A percentile compares a stretch with the other conserved stretches of the same genome.
Evolutionary conservation across 148 eudicot genomes (phyloP).

Genomic region (Rhododendron kiyosumense): DNA sequence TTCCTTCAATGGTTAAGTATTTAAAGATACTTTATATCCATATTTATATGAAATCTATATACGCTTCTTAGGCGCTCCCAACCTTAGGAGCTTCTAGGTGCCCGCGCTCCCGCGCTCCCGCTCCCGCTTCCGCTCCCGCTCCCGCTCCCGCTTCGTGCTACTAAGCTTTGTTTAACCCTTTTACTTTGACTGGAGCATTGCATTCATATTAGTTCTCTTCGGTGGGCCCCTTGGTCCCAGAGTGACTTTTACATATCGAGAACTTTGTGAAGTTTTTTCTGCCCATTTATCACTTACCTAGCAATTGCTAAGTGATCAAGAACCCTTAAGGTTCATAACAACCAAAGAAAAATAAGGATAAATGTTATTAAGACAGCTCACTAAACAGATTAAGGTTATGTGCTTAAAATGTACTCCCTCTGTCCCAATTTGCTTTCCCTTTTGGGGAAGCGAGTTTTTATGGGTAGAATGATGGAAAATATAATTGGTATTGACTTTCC

Average conservation of each 20-base stretch:
- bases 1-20: too few relatives aligned
- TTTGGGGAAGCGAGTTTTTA: too few relatives aligned
- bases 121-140: too few relatives aligned
- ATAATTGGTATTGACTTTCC: too few relatives aligned
- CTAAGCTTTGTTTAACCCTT: background rate
- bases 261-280: background rate
- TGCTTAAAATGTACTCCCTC: background rate
- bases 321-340: background rate
- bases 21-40: too few relatives aligned
- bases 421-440: too few relatives aligned
- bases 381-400: background rate
- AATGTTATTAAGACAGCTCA: background rate
- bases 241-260: background rate
- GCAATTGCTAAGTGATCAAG: background rate
- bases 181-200: background rate
- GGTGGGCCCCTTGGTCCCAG: background rate
- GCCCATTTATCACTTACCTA: background rate
- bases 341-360: background rate
- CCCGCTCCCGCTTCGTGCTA: too few relatives aligned
- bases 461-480: too few relatives aligned
- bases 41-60: too few relatives aligned
- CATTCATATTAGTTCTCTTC: background rate
- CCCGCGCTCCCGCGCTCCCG: too few relatives aligned
- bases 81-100: too few relatives aligned
- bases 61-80: too few relatives aligned